Evolutionary conservation across 2,329 filamentous ascomycete genomes (phyloP), one percentile per base, ranked within the genome.

Genomic region (Alternaria arborescens): DNA sequence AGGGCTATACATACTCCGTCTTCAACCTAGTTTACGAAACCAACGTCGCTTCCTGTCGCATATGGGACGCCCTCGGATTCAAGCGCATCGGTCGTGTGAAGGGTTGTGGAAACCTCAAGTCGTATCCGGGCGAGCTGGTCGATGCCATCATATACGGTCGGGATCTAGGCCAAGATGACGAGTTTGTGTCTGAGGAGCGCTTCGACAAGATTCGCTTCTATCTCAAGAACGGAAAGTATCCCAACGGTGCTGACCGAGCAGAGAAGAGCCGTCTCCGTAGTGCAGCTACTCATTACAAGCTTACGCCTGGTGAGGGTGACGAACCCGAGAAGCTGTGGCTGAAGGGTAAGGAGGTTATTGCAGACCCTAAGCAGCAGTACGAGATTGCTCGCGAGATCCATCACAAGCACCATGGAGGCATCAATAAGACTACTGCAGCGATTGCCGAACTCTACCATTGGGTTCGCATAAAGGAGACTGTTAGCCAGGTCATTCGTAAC

Each of bases 171-270:
- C 80, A 80, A 38, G 90, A 92, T 71, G 92, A 95, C 76, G 92
- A 95, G 78, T 89, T 92, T 77, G 90, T 94, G 72, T 94, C 91
- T 79, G 94, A 97, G 83, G 94, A 97, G 82, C 92, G 95, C 70
- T 98, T 98, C 84, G 94, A 97, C 84, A 97, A 97, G 85, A 98
- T 98, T 78, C 91, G 94, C 75, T 98, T 92, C 84, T 98, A 98
- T 81, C 88, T 98, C 75, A 96, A 97, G 81, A 93, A 94, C 78
- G 91, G 90, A 75, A 93, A 94, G 79, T 98, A 99, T 79, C 95
- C 95, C 61, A 89, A 90, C 72, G 94, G 94, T 64, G 94, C 94
- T 75, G 93, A 97, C 83, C 88, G 94, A 60, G 94, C 94, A 58
- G 95, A 98, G 80, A 98, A 98, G 86, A 94, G 91, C 81, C 91